Evolutionary conservation across 352 stramenopile species (phyloP).

Genomic region (Blastocystis sp.): DNA sequence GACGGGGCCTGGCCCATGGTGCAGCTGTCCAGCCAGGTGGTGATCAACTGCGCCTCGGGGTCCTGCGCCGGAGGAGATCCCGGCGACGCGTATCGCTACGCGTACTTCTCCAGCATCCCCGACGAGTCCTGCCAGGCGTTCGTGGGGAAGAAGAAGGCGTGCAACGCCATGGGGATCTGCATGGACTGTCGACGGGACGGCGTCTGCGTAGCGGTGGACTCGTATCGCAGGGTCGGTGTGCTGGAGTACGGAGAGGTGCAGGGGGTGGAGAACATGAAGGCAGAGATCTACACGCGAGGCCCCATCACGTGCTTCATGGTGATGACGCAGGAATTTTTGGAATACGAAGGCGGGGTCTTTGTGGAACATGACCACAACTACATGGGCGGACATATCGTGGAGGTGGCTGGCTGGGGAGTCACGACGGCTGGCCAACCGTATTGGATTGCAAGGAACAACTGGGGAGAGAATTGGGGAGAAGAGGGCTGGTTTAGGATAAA

Average conservation of each 20-base stretch:
- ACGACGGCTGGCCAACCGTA: conserved; percentile 77
- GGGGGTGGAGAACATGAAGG: conserved; percentile 78
- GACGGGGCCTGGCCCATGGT: conserved; percentile 67
- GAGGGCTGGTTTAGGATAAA: conserved; percentile 82
- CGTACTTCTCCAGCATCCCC: conserved; percentile 79
- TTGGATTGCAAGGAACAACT: conserved; percentile 83
- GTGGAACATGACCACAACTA: conserved; percentile 78
- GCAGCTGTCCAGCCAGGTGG: conserved; percentile 73
- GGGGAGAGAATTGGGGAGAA: conserved; percentile 82
- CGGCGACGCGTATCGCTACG: conserved; percentile 81
- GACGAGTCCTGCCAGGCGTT: conserved; percentile 89
- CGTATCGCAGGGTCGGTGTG: conserved; percentile 78
- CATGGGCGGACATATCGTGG: conserved; percentile 78
- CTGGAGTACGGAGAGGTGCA: conserved; percentile 79
- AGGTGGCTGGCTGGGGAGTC: conserved; percentile 76
- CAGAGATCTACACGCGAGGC: conserved; percentile 80
- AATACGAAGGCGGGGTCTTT: conserved; percentile 75
- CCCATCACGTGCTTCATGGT: conserved; percentile 80
- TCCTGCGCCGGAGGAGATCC: conserved; percentile 85
- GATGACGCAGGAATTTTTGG: conserved; percentile 71
- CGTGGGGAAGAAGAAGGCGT: conserved; percentile 77
- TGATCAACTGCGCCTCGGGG: conserved; percentile 77
- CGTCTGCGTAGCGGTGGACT: conserved; percentile 72
- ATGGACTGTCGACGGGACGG: conserved; percentile 73
- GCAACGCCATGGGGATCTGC: conserved; percentile 78